Evolutionary conservation across 1,284 basidiomycete species (phyloP), one percentile per base, ranked within the genome.

Genomic region (Trametes versicolor): DNA sequence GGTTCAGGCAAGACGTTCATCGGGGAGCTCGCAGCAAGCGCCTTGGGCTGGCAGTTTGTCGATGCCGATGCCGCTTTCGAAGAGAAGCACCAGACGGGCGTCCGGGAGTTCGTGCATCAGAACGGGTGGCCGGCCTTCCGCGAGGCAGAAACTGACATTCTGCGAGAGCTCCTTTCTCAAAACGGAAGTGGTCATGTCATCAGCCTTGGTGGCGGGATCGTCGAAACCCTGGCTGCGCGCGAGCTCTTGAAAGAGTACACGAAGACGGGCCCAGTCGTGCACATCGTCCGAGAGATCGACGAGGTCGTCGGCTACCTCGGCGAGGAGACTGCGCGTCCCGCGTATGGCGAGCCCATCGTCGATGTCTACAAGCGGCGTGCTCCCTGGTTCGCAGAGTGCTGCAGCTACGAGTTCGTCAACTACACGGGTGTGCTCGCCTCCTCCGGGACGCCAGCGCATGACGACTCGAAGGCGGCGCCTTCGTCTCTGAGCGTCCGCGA

Each of bases 1-100:
- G 97, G 97, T 6, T 94, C 95, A 0, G 97, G 98, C 61, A 99
- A 99, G 84, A 95, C 94, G 1, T 93, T 92, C 79, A 86, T 99
- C 65, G 96, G 97, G 23, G 82, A 86, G 59, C 82, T 95, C 41
- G 95, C 94, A 8, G 91, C 95, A 1, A 80, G 85, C 15, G 82
- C 89, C 0, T 85, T 99, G 7, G 85, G 83, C 1, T 93, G 96
- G 82, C 84, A 87, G 2, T 93, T 94, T 76, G 79, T 97, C 71
- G 98, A 99, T 73, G 96, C 96, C 34, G 97, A 99, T 74, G 81
- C 81, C 9, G 88, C 88, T 72, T 96, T 98, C 75, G 89, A 90
- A 70, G 79, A 85, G 59, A 85, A 90, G 68, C 83, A 91, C 64
- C 78, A 86, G 51, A 84, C 83, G 8, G 83, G 87, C 7, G 85